Conservation (phyloP, 2,329 filamentous ascomycete genomes). For the Fusarium sp. region DNA sequence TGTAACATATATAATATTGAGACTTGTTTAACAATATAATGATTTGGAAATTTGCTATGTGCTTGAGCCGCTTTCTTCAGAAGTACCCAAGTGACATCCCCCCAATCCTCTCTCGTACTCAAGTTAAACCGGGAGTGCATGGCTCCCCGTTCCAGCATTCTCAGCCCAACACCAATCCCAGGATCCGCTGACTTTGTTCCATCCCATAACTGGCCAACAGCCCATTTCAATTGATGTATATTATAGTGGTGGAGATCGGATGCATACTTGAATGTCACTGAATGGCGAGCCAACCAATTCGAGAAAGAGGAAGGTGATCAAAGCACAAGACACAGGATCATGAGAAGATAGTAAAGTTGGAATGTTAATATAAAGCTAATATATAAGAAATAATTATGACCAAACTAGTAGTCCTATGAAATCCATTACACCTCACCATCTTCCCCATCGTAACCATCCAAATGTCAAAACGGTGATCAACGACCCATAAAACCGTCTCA, state of each 20-base stretch:
- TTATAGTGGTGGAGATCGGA: neutral
- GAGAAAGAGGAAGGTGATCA: neutral
- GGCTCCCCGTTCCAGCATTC: fast-evolving
- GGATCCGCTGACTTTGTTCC: too few species aligned
- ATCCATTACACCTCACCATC: neutral
- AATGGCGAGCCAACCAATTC: fast-evolving
- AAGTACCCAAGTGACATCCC: neutral
- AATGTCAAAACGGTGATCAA: neutral
- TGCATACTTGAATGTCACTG: neutral
- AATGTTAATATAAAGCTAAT: fast-evolving
- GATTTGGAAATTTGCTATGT: fast-evolving
- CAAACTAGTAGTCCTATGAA: fast-evolving
- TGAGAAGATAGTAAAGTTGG: fast-evolving
- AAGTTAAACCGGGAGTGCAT: fast-evolving
- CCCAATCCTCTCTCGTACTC: neutral
- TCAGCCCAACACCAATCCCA: too few species aligned
- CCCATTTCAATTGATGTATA: fast-evolving
- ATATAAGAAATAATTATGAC: neutral
- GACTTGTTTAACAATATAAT: fast-evolving
- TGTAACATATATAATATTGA: fast-evolving
- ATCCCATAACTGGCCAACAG: too few species aligned
- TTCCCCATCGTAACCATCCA: neutral
- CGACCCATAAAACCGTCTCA: fast-evolving
- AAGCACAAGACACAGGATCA: fast-evolving
- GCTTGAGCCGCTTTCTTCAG: fast-evolving